These are phyloP conservation scores for Kregervanrija pseudodelftensis DNA, from an alignment of 805 yeast genomes.

Conservation along the genomic window DNA sequence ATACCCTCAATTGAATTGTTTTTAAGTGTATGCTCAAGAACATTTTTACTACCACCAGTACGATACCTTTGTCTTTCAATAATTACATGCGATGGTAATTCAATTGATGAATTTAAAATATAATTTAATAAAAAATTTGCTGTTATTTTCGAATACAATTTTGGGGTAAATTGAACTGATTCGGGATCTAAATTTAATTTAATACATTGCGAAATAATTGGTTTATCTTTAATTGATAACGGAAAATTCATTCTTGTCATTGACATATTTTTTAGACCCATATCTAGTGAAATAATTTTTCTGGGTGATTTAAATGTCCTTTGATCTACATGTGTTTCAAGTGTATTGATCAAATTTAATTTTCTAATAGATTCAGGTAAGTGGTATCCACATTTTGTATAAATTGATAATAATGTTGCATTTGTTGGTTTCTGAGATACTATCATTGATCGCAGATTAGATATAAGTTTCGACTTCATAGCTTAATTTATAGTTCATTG, in stretches of 20 bases:
- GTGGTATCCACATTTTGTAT: constrained; percentile 2
- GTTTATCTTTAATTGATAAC: constrained; percentile 4
- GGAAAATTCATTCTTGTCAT: constrained; percentile 16
- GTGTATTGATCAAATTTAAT: neutral
- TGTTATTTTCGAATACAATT: constrained; percentile 20
- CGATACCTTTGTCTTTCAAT: constrained; percentile 54
- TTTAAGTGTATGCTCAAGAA: constrained; percentile 44
- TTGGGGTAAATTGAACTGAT: constrained; percentile 22
- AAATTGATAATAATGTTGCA: neutral
- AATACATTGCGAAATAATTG: constrained; percentile 24
- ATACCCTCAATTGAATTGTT: constrained; percentile 50
- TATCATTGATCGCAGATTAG: neutral
- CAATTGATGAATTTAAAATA: constrained; percentile 1
- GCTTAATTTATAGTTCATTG: no score
- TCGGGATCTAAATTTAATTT: constrained; percentile 26
- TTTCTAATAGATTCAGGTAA: constrained; percentile 3
- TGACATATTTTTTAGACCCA: constrained; percentile 30
- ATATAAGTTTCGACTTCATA: no score
- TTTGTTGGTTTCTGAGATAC: constrained; percentile 4
- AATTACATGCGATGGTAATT: constrained; percentile 25
- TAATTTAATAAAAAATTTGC: constrained; percentile 15
- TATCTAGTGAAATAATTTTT: constrained; percentile 24
- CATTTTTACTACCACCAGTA: constrained; percentile 36
- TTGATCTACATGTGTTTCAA: neutral
- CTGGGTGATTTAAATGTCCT: constrained; percentile 7